Base-by-base conservation (phyloP, 2,329 filamentous ascomycete species). In the Arthroderma sp. region DNA sequence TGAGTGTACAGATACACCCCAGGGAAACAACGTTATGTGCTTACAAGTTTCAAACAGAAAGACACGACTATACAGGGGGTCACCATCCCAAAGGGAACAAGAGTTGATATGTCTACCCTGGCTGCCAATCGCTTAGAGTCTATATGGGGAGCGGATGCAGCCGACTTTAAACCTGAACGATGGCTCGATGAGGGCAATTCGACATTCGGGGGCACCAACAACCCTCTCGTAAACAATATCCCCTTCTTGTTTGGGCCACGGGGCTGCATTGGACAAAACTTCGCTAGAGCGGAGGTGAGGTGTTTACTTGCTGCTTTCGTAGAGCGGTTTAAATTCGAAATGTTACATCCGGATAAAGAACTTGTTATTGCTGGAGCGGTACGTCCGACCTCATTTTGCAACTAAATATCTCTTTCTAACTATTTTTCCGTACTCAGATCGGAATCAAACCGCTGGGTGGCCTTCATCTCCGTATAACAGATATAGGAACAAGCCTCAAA, bases 81-180 rank as follows among this genome's bases (percentile, higher is more conserved):
- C 6, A 76, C 74, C 43, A 75, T 95, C 1, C 88, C 86, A 0
- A 81, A 81, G 60, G 86, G 83, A 37, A 91, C 87, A 0, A 77
- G 80, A 4, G 68, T 95, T 56, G 77, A 90, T 59, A 71, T 95
- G 15, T 75, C 77, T 2, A 79, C 81, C 0, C 79, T 78, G 77
- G 88, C 86, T 8, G 81, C 85, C 67, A 94, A 96, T 75, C 81
- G 80, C 23, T 82, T 81, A 56, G 76, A 74, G 19, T 70, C 75
- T 0, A 78, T 90, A 49, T 96, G 90, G 90, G 90, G 90, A 0
- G 69, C 76, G 0, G 84, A 89, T 62, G 87, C 87, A 0, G 73
- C 73, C 11, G 75, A 81, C 43, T 95, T 95, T 75, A 79, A 85
- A 47, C 90, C 90, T 0, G 88, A 90, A 39, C 77, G 88, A 13